These are phyloP conservation scores for Apiotrichum sp. DNA, from an alignment of 1,284 basidiomycete genomes.

Conservation along the genomic window DNA sequence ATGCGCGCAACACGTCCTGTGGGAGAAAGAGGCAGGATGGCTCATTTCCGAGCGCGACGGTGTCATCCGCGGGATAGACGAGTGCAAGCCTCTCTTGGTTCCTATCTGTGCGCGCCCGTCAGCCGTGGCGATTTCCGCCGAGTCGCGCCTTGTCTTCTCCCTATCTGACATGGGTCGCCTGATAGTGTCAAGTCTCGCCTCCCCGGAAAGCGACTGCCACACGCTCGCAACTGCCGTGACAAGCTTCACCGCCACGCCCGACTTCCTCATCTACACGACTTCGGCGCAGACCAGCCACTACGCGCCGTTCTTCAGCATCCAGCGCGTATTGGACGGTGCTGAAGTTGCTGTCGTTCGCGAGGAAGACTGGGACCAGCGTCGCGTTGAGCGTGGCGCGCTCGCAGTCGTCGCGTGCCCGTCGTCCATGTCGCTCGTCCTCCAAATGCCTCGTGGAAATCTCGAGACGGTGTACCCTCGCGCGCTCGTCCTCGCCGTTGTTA, in stretches of 20 bases:
- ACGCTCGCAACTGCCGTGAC: constrained; percentile 58
- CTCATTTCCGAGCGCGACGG: constrained; percentile 26
- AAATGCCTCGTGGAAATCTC: constrained; percentile 96
- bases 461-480: constrained; percentile 93
- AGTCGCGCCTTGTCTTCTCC: constrained; percentile 56
- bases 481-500: constrained; percentile 77
- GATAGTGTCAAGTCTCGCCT: constrained; percentile 47
- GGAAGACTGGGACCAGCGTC: constrained; percentile 61
- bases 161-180: constrained; percentile 63
- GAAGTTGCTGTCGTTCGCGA: constrained; percentile 29
- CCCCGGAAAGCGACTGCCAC: constrained; percentile 37
- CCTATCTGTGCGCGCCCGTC: constrained; percentile 28
- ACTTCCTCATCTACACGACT: constrained; percentile 82
- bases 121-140: constrained; percentile 10
- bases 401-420: constrained; percentile 81
- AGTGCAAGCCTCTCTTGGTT: not conserved
- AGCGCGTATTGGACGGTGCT: constrained; percentile 26
- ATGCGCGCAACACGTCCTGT: constrained; percentile 26
- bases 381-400: constrained; percentile 77
- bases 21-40: constrained; percentile 26
- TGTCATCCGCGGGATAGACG: constrained; percentile 16
- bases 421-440: constrained; percentile 81
- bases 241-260: constrained; percentile 73
- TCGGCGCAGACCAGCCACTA: constrained; percentile 76
- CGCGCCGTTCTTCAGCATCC: constrained; percentile 53